phyloP scores from a whole-genome alignment of 768 basidiomycete genomes.

The Coprinellus aureogranulatus region DNA sequence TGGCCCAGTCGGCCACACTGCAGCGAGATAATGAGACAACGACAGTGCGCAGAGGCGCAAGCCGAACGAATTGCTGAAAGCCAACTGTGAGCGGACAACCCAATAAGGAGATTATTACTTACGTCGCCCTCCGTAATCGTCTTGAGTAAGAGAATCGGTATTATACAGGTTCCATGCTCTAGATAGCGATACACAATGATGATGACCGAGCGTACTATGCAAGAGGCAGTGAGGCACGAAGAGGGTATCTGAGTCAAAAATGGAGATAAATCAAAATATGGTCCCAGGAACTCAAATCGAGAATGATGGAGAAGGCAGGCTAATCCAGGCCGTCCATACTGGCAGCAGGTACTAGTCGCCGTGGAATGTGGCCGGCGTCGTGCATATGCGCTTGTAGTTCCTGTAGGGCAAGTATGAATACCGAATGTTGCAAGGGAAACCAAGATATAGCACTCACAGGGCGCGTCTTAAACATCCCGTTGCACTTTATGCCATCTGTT shows the following conservation, averaged over 20 bases:
- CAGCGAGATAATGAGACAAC: no score
- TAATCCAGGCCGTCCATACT: no score
- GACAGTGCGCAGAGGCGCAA: no score
- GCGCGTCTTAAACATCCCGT: background rate
- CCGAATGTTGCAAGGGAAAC: background rate
- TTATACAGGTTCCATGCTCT: no score
- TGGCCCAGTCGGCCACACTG: no score
- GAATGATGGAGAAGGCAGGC: background rate
- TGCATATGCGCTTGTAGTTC: background rate
- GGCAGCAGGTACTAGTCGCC: background rate
- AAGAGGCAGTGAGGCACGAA: no score
- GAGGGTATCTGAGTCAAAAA: no score
- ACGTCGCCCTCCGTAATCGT: no score
- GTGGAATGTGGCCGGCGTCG: background rate
- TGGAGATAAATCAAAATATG: background rate
- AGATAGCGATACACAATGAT: background rate
- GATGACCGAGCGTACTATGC: background rate
- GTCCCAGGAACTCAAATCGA: background rate
- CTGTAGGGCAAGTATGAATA: background rate
- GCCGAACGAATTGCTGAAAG: no score
- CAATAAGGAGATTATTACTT: no score
- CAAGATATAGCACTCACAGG: background rate
- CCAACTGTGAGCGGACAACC: no score
- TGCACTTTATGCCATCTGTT: constrained; percentile 12
- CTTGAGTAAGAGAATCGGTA: no score